Percentiles rank a stretch among this genome's conserved stretches.
Conservation (phyloP, 108 stramenopile genomes). For the Cyclotella cryptica region DNA sequence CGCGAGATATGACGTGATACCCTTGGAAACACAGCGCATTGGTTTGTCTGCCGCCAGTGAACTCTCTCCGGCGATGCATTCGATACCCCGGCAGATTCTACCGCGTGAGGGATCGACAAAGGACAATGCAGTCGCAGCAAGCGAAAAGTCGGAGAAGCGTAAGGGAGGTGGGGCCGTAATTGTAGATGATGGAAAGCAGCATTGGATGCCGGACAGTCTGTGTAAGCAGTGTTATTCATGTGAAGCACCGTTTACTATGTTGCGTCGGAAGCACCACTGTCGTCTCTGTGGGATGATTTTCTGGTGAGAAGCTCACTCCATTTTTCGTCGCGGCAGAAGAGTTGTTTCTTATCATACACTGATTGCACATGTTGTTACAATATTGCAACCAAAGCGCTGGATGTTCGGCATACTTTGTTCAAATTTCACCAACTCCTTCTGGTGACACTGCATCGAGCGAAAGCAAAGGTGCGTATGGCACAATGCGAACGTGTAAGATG, state of each 20-base stretch:
- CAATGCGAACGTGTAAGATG: constrained; percentile 76
- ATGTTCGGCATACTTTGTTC: constrained; percentile 93
- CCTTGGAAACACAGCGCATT: background rate
- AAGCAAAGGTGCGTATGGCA: constrained; percentile 40
- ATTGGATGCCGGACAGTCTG: constrained; percentile 95
- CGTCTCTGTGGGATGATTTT: constrained; percentile 98
- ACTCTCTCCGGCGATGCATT: background rate
- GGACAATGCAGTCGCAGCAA: background rate
- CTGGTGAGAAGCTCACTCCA: constrained; percentile 43
- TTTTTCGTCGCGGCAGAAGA: no score
- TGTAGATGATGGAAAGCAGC: constrained; percentile 65
- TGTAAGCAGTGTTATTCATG: constrained; percentile 95
- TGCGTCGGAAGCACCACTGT: constrained; percentile 97
- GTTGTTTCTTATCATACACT: no score
- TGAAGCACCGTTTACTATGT: constrained; percentile 92
- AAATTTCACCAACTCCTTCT: constrained; percentile 46
- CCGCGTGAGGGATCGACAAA: background rate
- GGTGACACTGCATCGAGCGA: constrained; percentile 3
- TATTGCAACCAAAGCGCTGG: constrained; percentile 45
- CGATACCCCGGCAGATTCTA: background rate
- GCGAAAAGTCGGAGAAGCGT: background rate
- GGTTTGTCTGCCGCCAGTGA: background rate
- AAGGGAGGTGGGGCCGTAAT: constrained; percentile 39
- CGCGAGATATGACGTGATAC: no score
- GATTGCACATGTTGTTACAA: no score